Evolutionary conservation across 2,329 filamentous ascomycete species (phyloP), one percentile per base, ranked within the genome.

Genomic region (Aureobasidium vineae): DNA sequence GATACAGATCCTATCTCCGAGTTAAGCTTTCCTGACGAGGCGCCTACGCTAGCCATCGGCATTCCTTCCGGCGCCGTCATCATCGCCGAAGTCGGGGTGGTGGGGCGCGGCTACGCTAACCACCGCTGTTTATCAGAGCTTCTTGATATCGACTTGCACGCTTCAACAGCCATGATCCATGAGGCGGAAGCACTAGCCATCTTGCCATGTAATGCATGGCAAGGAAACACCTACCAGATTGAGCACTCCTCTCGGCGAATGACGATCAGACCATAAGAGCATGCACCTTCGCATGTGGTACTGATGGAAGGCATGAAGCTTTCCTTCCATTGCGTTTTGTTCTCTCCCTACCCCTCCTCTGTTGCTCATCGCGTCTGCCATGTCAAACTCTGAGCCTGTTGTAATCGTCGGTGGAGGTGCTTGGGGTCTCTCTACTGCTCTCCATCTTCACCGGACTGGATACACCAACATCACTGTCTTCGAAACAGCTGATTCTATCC

Each of bases 361-460:
- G n/a, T 36, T 52, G 16, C 28, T 21, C n/a, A 11, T 21, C 5
- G 28, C n/a, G 6, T 11, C 15, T 23, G n/a, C 8, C 38, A 60
- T 60, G 56, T 60, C 56, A 5, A 47, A 23, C 21, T 31, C 10
- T 5, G 38, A 47, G 13, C 26, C 56, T 3, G 70, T 75, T 38
- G 56, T 63, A 19, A 72, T 72, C n/a, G 63, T 71, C 13, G 81
- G 82, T 19, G 81, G 76, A 10, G 83, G 83, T 33, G 79, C 80
- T 7, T 85, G 83, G 69, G 83, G 82, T 31, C 77, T 84, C 3
- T 83, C 83, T 0, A 83, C 80, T 1, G 82, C 81, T 10, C 73
- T 80, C 23, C 81, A 83, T 59, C 77, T 84, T 3, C 71, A 75
- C n/a, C 71, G 75, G 7, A 72, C 77, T 0, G 82, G 81, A 0